Evolutionary conservation across 768 basidiomycete species (phyloP).

Genomic region (Boletus tylopilopsis): DNA sequence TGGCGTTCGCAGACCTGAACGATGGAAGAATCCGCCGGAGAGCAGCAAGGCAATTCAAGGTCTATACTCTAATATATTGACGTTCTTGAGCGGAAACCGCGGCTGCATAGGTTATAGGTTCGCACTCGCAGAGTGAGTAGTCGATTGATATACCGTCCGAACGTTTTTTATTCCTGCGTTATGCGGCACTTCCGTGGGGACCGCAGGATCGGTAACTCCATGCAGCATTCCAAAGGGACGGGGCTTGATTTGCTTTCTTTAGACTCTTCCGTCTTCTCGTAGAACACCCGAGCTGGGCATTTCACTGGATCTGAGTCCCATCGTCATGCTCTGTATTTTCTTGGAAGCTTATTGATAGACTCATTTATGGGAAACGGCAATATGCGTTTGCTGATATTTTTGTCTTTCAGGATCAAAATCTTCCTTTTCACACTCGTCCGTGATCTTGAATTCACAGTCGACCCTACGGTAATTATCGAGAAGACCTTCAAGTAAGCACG

Average conservation of each 20-base stretch:
- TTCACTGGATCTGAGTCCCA: not conserved
- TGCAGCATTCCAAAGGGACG: slow-evolving; percentile 4
- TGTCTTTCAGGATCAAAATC: slow-evolving; percentile 51
- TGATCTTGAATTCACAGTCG: slow-evolving; percentile 53
- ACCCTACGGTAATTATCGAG: slow-evolving; percentile 52
- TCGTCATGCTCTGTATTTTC: not conserved
- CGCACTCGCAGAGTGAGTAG: slow-evolving; percentile 54
- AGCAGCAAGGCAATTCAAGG: slow-evolving; percentile 43
- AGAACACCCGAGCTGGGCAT: not conserved
- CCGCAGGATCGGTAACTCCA: slow-evolving; percentile 9
- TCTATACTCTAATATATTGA: slow-evolving; percentile 49
- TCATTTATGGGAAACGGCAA: not conserved
- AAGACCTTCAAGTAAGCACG: slow-evolving; percentile 57
- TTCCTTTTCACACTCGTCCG: slow-evolving; percentile 56
- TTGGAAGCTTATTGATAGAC: slow-evolving; percentile 1
- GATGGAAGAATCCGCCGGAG: slow-evolving; percentile 43
- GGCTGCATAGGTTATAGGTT: slow-evolving; percentile 63
- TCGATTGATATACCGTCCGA: not conserved
- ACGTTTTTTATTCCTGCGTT: slow-evolving; percentile 9
- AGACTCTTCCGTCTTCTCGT: slow-evolving; percentile 12
- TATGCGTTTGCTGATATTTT: slow-evolving; percentile 18
- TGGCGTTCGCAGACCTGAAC: slow-evolving; percentile 42
- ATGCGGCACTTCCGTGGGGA: slow-evolving; percentile 3
- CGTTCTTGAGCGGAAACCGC: slow-evolving; percentile 56
- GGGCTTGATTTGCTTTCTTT: slow-evolving; percentile 22